Evolutionary conservation across 768 basidiomycete species (phyloP), one percentile per base, ranked within the genome.

Genomic region (Rhizopogon salebrosus): DNA sequence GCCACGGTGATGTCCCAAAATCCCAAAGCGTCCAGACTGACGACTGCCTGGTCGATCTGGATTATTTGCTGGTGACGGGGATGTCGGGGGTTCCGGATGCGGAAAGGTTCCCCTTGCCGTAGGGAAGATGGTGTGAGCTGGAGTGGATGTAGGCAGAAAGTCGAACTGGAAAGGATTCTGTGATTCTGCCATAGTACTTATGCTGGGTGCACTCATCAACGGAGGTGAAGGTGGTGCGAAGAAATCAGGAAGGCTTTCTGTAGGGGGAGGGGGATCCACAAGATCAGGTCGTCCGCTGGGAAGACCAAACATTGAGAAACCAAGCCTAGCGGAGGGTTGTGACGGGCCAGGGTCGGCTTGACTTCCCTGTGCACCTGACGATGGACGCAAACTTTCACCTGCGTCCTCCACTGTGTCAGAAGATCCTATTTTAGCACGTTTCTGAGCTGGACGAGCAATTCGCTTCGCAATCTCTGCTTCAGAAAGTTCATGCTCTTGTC

Each of bases 101-200:
- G 70, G 68, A 42, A 69, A 68, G 3, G 63, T 69, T 49, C 68
- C 68, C 68, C 69, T 77, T 60, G 61, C 54, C 18, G 65, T 56
- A 40, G 65, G 74, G 73, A 64, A 76, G 24, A 57, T 61, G 24
- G 66, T 63, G 49, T 76, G 72, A 16, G 70, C 74, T n/a, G 80
- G 77, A 5, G 80, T 81, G 27, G 80, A 77, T 9, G 79, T 66
- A 11, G 78, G 78, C 27, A 75, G 67, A 58, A 80, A 82, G 42
- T 71, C 67, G 58, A 82, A 83, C 53, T 65, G 72, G 59, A 84
- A 84, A 1, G 75, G 75, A 41, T 76, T 73, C 35, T 75, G 77
- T 59, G 81, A 84, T 64, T 83, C 83, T 2, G 73, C 60, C 23
- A 77, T 75, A 31, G 79, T 76, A 55, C 73, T 78, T 22, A 78